These are phyloP conservation scores for Corymbia calophylla DNA, from an alignment of 441 rosid genomes.

Conservation along the genomic window DNA sequence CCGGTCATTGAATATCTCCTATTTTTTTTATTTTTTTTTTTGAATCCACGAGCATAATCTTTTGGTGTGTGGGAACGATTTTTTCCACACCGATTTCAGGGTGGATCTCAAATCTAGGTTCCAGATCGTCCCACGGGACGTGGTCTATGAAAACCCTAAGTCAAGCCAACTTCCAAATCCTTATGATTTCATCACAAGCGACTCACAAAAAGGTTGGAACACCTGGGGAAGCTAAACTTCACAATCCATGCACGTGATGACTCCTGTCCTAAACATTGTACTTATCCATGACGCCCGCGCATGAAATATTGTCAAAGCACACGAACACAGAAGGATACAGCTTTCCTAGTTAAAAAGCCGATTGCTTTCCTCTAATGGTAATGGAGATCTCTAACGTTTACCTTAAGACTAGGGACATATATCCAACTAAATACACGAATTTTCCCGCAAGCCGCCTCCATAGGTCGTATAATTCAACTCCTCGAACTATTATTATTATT, in stretches of 20 bases:
- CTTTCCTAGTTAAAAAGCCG: background rate
- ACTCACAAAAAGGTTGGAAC: background rate
- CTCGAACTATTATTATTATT: background rate
- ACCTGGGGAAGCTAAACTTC: background rate
- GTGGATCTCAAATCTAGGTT: background rate
- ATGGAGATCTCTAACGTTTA: background rate
- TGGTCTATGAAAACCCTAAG: background rate
- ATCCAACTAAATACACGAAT: background rate
- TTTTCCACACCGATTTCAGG: background rate
- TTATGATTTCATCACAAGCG: background rate
- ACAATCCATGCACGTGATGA: background rate
- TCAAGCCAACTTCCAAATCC: background rate
- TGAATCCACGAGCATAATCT: background rate
- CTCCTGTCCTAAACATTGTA: background rate
- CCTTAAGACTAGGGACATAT: background rate
- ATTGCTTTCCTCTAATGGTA: background rate
- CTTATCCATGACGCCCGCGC: background rate
- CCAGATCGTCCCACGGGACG: background rate
- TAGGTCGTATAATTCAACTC: background rate
- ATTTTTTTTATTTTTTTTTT: too few relatives aligned
- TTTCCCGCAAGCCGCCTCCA: background rate
- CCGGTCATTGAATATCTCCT: background rate
- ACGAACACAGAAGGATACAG: background rate
- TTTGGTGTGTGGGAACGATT: background rate
- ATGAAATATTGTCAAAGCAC: background rate